Conservation (phyloP, 768 basidiomycete genomes). For the Boletus rubroflammeus region DNA sequence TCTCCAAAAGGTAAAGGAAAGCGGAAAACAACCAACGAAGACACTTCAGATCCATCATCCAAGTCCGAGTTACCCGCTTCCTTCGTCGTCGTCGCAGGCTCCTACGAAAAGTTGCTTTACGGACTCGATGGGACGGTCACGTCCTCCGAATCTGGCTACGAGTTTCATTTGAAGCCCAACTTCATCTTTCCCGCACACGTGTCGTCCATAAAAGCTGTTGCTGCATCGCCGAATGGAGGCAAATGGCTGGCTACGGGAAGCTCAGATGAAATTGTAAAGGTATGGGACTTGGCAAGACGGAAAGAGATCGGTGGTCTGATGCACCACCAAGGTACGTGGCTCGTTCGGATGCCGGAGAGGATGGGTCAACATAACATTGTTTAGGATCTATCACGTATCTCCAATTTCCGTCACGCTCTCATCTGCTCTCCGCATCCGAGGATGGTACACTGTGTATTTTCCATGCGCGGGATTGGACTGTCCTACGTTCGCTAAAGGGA, state of each 20-base stretch:
- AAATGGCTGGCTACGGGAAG: slow-evolving; percentile 97
- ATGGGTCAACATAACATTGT: neutral
- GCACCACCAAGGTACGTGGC: slow-evolving; percentile 81
- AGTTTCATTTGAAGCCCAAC: slow-evolving; percentile 60
- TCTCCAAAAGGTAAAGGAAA: slow-evolving; percentile 33
- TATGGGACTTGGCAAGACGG: slow-evolving; percentile 89
- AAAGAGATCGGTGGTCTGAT: slow-evolving; percentile 95
- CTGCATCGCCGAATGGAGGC: slow-evolving; percentile 82
- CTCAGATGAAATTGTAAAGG: slow-evolving; percentile 93
- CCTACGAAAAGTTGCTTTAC: slow-evolving; percentile 95
- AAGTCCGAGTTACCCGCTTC: slow-evolving; percentile 42
- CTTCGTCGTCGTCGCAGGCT: slow-evolving; percentile 88
- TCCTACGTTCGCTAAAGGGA: slow-evolving; percentile 83
- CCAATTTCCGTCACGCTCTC: slow-evolving; percentile 81
- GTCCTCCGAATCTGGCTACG: slow-evolving; percentile 26
- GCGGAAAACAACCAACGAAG: slow-evolving; percentile 8
- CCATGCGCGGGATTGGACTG: slow-evolving; percentile 90
- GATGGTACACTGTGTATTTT: slow-evolving; percentile 91
- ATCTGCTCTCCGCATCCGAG: slow-evolving; percentile 87
- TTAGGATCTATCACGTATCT: slow-evolving; percentile 90
- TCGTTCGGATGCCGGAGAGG: neutral
- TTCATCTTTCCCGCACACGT: slow-evolving; percentile 98
- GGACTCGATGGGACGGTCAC: slow-evolving; percentile 70
- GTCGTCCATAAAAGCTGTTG: slow-evolving; percentile 86
- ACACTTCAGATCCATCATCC: slow-evolving; percentile 2